Conservation (phyloP, 208 protist genomes). For the Acanthamoeba castellanii region DNA sequence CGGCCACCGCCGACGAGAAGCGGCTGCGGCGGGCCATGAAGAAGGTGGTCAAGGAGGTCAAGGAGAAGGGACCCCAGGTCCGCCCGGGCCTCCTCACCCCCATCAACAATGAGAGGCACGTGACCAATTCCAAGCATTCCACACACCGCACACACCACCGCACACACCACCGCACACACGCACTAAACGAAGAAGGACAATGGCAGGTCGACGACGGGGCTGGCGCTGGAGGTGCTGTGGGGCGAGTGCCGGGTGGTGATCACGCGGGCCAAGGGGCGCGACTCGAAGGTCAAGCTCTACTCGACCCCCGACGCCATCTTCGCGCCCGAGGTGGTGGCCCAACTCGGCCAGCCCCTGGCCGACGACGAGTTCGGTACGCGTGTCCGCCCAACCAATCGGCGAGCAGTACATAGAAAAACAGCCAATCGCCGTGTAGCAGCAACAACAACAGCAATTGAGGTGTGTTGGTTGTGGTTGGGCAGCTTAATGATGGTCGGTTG, state of each 20-base stretch:
- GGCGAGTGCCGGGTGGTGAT: neutral
- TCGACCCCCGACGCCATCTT: slow-evolving; percentile 2
- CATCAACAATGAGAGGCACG: neutral
- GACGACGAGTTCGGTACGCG: neutral
- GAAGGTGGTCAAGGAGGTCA: neutral
- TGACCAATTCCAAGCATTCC: neutral
- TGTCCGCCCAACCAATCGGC: neutral
- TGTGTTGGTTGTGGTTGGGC: too few relatives aligned
- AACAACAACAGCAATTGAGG: too few relatives aligned
- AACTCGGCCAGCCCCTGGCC: neutral
- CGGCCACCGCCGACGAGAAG: neutral
- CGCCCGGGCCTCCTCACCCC: neutral
- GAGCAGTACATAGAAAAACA: too few relatives aligned
- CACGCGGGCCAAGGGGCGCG: neutral
- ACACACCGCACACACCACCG: too few relatives aligned
- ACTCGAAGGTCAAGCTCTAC: neutral
- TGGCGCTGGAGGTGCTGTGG: slow-evolving; percentile 19
- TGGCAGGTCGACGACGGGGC: neutral
- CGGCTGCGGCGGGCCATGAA: neutral
- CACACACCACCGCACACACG: too few relatives aligned
- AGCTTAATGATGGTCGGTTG: neutral
- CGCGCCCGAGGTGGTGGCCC: neutral
- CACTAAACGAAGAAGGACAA: too few relatives aligned
- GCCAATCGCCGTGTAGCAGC: too few relatives aligned
- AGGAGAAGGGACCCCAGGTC: neutral